Evolutionary conservation across 352 stramenopile species (phyloP).

Genomic region (Globisporangium recalcitrans): DNA sequence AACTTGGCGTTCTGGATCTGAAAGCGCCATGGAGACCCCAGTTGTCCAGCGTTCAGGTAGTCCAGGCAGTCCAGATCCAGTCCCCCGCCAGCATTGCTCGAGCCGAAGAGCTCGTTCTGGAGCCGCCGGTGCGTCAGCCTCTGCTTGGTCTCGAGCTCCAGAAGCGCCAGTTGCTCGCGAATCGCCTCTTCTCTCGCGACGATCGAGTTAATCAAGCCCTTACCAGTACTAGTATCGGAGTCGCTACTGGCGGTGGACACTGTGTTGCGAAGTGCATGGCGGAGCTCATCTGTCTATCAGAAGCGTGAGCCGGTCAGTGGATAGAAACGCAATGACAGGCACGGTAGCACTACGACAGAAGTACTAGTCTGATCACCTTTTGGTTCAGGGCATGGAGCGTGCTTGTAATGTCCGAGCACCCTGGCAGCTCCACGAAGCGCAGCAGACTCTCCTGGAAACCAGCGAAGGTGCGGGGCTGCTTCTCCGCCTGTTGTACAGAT

Average conservation of each 20-base stretch:
- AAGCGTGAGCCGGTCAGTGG: background rate
- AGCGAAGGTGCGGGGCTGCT: background rate
- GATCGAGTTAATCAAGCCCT: background rate
- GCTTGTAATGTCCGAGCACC: background rate
- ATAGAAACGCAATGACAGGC: no score
- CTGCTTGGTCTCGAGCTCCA: background rate
- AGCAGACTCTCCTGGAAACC: background rate
- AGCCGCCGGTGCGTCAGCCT: background rate
- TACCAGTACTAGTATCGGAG: no score
- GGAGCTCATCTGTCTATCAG: conserved; percentile 2
- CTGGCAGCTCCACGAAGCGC: background rate
- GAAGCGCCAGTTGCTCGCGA: background rate
- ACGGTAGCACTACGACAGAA: no score
- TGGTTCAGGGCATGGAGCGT: background rate
- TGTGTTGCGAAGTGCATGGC: background rate
- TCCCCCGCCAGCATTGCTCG: background rate
- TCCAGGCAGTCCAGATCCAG: background rate
- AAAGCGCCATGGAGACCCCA: conserved; percentile 4
- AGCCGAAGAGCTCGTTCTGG: conserved; percentile 5
- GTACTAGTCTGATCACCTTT: no score
- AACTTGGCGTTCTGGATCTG: conserved; percentile 5
- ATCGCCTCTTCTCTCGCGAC: background rate
- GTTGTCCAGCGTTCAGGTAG: background rate
- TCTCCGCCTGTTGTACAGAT: background rate
- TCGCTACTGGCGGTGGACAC: background rate